Percentiles rank a stretch among this genome's conserved stretches.
Conservation (phyloP, 2,329 filamentous ascomycete species). For the Myriosclerotinia duriaeana region DNA sequence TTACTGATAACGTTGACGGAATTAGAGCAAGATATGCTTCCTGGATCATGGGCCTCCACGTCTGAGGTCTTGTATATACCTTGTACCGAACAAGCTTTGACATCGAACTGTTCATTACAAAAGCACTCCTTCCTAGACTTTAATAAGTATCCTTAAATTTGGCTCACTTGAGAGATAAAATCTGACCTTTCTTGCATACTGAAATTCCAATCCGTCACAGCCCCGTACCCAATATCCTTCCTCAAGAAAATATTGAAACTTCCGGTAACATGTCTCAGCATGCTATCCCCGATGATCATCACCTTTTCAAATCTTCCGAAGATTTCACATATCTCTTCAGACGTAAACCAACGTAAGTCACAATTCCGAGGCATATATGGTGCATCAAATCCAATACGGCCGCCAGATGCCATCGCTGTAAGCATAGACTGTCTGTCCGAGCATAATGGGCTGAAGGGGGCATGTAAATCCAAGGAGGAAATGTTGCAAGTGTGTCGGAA, state of each 20-base stretch:
- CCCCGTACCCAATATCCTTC: slow-evolving; percentile 50
- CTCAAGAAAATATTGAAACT: slow-evolving; percentile 49
- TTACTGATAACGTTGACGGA: slow-evolving; percentile 44
- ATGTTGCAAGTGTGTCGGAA: slow-evolving; percentile 47
- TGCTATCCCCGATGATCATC: slow-evolving; percentile 50
- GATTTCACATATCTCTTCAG: slow-evolving; percentile 48
- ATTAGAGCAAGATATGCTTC: slow-evolving; percentile 45
- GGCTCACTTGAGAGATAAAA: no score
- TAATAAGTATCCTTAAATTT: neutral
- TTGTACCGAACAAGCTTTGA: slow-evolving; percentile 50
- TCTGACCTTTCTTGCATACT: slow-evolving; percentile 43
- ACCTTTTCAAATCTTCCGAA: slow-evolving; percentile 49
- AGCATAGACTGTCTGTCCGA: slow-evolving; percentile 43
- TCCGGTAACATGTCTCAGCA: slow-evolving; percentile 50
- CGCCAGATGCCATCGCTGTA: slow-evolving; percentile 42
- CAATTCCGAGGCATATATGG: slow-evolving; percentile 48
- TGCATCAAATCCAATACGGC: slow-evolving; percentile 47
- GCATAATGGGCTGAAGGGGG: slow-evolving; percentile 43
- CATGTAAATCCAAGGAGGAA: slow-evolving; percentile 48
- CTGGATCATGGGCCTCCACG: slow-evolving; percentile 46
- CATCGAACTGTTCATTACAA: slow-evolving; percentile 51
- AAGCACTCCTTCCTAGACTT: slow-evolving; percentile 45
- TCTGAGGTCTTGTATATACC: slow-evolving; percentile 50
- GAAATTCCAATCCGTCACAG: slow-evolving; percentile 52
- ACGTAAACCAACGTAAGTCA: slow-evolving; percentile 50